phyloP scores from a whole-genome alignment of 2,329 filamentous ascomycete genomes.

The Epichloe uncinata region DNA sequence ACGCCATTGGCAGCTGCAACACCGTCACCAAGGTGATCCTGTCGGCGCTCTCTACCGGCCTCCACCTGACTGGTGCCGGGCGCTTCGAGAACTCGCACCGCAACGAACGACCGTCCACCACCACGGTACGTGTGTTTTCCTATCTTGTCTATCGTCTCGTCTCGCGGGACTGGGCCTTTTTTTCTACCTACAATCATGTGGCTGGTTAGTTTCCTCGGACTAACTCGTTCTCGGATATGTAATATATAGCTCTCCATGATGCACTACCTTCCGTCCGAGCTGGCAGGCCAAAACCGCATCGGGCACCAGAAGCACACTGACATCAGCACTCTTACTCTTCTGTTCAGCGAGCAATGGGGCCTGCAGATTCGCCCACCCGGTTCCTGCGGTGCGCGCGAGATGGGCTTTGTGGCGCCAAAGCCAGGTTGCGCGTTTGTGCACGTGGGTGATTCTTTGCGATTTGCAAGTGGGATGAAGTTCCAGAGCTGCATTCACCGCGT shows the following conservation, averaged over 20 bases:
- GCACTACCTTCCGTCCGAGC: conserved; percentile 36
- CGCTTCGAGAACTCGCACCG: conserved; percentile 39
- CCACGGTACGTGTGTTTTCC: conserved; percentile 16
- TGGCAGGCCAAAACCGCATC: conserved; percentile 27
- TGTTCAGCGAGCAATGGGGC: conserved; percentile 44
- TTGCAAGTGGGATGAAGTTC: conserved; percentile 38
- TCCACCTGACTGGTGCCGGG: conserved; percentile 29
- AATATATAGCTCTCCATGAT: conserved; percentile 31
- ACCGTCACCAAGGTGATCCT: conserved; percentile 37
- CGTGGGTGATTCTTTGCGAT: conserved; percentile 45
- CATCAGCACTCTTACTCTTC: conserved; percentile 39
- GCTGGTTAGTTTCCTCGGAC: not conserved
- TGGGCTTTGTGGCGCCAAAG: conserved; percentile 40
- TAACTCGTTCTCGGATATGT: not conserved
- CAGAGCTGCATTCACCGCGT: conserved; percentile 45
- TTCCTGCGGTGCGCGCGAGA: conserved; percentile 27
- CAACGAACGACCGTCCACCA: conserved; percentile 34
- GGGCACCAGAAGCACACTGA: conserved; percentile 46
- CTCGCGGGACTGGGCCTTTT: too few species aligned
- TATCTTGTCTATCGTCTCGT: too few species aligned
- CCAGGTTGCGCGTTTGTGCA: conserved; percentile 40
- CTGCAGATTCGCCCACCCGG: conserved; percentile 40
- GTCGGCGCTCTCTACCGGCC: conserved; percentile 33
- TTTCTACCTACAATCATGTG: too few species aligned
- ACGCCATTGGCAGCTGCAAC: conserved; percentile 36